Evolutionary conservation across 257 asterid species (phyloP).

Genomic region (Solanum dulcamara): DNA sequence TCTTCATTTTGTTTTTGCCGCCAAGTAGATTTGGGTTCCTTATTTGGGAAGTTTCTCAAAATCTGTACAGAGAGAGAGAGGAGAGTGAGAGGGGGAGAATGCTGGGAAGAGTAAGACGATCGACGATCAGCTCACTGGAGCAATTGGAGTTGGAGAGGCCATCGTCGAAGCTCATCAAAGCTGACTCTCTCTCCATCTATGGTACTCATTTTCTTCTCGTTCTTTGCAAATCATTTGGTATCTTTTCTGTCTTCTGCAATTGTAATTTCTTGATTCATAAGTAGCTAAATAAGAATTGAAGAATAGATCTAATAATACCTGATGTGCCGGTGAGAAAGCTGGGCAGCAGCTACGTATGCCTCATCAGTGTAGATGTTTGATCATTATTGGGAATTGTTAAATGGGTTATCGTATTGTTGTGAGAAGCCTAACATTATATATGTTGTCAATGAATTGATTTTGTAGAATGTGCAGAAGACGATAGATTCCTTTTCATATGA

Average conservation of each 20-base stretch:
- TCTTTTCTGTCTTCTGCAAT: not conserved
- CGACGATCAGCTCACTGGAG: slow-evolving; percentile 45
- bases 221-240: not conserved
- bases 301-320: not conserved
- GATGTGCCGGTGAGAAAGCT: not conserved
- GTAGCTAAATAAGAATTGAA: not conserved
- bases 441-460: not conserved
- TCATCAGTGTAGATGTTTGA: not conserved
- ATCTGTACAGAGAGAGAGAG: not conserved
- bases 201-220: slow-evolving; percentile 20
- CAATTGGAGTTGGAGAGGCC: slow-evolving; percentile 55
- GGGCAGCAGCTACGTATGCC: not conserved
- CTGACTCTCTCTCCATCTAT: slow-evolving; percentile 69
- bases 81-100: slow-evolving; percentile 1
- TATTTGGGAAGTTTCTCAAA: not conserved
- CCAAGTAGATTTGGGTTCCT: not conserved
- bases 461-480: not conserved
- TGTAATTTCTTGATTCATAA: not conserved
- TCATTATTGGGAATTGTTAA: not conserved
- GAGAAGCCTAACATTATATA: not conserved
- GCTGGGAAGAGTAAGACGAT: slow-evolving; percentile 60
- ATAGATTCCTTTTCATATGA: not conserved
- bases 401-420: not conserved
- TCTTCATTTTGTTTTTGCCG: not conserved
- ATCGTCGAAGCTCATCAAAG: slow-evolving; percentile 46